A percentile compares a stretch with the other conserved stretches of the same genome.
Conservation (phyloP, 805 yeast species). For the Ogataea pilisensis region DNA sequence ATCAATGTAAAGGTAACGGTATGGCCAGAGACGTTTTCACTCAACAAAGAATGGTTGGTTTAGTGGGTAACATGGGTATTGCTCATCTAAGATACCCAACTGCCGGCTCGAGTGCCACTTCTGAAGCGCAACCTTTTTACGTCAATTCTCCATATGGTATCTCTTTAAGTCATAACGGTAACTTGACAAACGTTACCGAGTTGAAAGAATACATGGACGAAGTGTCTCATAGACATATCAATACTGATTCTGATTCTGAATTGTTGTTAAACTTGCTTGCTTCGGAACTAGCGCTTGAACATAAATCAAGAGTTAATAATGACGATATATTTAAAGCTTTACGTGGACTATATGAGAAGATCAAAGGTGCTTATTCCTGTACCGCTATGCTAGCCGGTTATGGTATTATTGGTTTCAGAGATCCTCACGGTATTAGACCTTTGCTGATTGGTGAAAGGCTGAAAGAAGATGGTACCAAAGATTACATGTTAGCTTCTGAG, state of each 20-base stretch:
- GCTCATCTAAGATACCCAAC: conserved; percentile 96
- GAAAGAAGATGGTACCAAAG: conserved; percentile 63
- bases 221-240: conserved; percentile 92
- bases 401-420: conserved; percentile 93
- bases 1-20: conserved; percentile 98
- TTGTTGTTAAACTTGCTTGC: conserved; percentile 87
- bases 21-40: conserved; percentile 98
- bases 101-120: conserved; percentile 91
- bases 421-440: conserved; percentile 96
- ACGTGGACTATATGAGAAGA: conserved; percentile 70
- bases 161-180: conserved; percentile 88
- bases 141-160: conserved; percentile 97
- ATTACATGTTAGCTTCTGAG: conserved; percentile 94
- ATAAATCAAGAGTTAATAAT: conserved; percentile 89
- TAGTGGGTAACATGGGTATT: conserved; percentile 92
- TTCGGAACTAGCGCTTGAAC: conserved; percentile 81
- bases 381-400: conserved; percentile 93
- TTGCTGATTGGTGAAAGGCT: conserved; percentile 78
- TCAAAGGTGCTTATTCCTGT: conserved; percentile 98
- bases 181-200: conserved; percentile 80
- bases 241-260: conserved; percentile 96
- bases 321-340: conserved; percentile 85
- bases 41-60: conserved; percentile 65
- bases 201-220: conserved; percentile 81
- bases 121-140: conserved; percentile 98